Base-by-base conservation (phyloP, 768 basidiomycete species). In the Mycena olivaceomarginata region DNA sequence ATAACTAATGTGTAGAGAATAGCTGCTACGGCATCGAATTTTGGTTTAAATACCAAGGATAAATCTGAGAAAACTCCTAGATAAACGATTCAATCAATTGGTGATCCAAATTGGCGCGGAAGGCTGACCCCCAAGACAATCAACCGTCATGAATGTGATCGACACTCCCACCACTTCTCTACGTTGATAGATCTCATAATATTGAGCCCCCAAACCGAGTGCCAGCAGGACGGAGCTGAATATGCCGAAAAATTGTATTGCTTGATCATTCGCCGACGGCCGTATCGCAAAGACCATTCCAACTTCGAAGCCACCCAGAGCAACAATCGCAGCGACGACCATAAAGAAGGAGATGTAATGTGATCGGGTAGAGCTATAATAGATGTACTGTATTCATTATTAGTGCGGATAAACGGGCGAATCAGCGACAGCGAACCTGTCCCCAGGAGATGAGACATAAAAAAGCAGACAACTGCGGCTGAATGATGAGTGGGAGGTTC, bases 1-100 rank as follows among this genome's bases (percentile, higher is more conserved):
- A 93, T 84, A 20, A 96, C 94, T 11, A 92, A 82, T n/a, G 89
- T 86, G 81, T 95, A 96, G 0, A 91, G 86, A 40, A 93, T 85
- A 5, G 90, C 90, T 3, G 94, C 94, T 39, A 94, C 85, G n/a
- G 88, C 83, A 81, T 96, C 94, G 75, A 96, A 92, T 9, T 90
- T 81, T 5, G 85, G 82, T 77, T 93, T 92, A 85, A 95, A 95
- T 43, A 86, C 89, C 25, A 96, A 87, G 39, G 93, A 94, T 9
- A 95, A 85, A 75, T 91, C 88, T 68, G 91, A 94, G 84, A 95
- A 95, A 2, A 96, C 84, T 11, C 91, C 94, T 51, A 94, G 94
- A 18, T 91, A 81, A 70, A 93, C 88, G 81, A 25, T 20, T 62
- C 16, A 51, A 41, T 67, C 31, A 31, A 31, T 37, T 22, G 31